Evolutionary conservation across 169 alveolate species (phyloP).

Genomic region (Eimeria necatrix): DNA sequence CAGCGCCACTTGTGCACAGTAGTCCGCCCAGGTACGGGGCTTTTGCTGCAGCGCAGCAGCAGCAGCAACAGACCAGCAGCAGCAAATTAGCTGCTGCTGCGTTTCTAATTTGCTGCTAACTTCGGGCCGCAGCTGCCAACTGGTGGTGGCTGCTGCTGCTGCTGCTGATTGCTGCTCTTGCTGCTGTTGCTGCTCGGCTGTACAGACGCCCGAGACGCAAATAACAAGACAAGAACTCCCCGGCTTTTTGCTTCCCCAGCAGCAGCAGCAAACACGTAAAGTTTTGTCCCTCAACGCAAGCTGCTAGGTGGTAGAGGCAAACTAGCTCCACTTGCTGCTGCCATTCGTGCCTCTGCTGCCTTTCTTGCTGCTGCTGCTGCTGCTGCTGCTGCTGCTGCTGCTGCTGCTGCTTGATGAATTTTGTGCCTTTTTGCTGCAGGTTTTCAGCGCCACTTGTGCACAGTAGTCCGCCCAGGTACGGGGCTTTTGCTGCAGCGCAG

Average conservation of each 20-base stretch:
- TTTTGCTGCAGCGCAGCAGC: too few relatives aligned
- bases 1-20: conserved; percentile 72
- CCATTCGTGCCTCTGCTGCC: too few relatives aligned
- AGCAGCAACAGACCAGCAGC: too few relatives aligned
- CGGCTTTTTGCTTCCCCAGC: too few relatives aligned
- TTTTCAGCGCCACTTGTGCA: conserved; percentile 65
- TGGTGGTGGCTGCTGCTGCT: background rate
- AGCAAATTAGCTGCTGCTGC: background rate
- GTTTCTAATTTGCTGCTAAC: background rate
- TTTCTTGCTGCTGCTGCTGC: background rate
- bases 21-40: conserved; percentile 24
- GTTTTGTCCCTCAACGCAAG: too few relatives aligned
- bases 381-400: background rate
- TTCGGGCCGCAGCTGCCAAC: background rate
- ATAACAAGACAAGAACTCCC: too few relatives aligned
- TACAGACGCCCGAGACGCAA: too few relatives aligned
- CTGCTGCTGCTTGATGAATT: background rate
- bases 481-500: background rate
- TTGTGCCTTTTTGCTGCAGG: background rate
- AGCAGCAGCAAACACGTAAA: too few relatives aligned
- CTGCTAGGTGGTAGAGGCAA: too few relatives aligned
- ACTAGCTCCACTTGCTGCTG: too few relatives aligned
- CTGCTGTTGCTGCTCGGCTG: background rate
- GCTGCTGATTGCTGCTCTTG: background rate
- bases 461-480: conserved; percentile 49